phyloP scores from a whole-genome alignment of 2,329 filamentous ascomycete species.

The Rhynchosporium agropyri region DNA sequence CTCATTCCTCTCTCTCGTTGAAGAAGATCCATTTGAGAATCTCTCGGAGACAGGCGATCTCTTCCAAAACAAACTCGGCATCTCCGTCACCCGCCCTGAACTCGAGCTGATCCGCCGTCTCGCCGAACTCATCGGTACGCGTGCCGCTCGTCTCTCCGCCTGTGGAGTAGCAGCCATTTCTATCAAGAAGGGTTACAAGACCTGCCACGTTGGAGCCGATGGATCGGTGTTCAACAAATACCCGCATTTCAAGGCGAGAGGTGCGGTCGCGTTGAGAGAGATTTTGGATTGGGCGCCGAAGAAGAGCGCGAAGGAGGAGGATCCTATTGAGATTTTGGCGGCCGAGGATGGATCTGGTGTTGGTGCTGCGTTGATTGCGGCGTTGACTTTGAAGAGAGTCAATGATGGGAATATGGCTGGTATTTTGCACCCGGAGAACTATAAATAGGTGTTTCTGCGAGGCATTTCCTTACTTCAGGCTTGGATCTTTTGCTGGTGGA shows the following conservation, averaged over 20 bases:
- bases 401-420: conserved; percentile 64
- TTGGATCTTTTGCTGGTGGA: conserved; percentile 5
- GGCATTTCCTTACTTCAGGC: neutral
- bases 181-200: conserved; percentile 89
- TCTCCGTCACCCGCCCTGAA: conserved; percentile 74
- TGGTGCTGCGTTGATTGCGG: conserved; percentile 92
- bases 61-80: conserved; percentile 74
- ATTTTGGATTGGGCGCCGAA: conserved; percentile 92
- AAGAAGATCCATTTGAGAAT: conserved; percentile 96
- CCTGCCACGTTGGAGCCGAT: conserved; percentile 93
- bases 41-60: conserved; percentile 84
- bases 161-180: conserved; percentile 96
- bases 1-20: conserved; percentile 89
- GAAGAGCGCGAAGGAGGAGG: conserved; percentile 69
- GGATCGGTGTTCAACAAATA: conserved; percentile 99
- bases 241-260: conserved; percentile 93
- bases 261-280: conserved; percentile 86
- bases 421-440: conserved; percentile 67
- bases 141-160: conserved; percentile 87
- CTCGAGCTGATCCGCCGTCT: conserved; percentile 87
- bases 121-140: conserved; percentile 91
- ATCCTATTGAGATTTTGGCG: conserved; percentile 83
- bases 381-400: conserved; percentile 66
- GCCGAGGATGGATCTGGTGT: conserved; percentile 97
- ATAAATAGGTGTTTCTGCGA: conserved; percentile 44